Conservation (phyloP, 352 stramenopile genomes). For the Globisporangium emineosum region DNA sequence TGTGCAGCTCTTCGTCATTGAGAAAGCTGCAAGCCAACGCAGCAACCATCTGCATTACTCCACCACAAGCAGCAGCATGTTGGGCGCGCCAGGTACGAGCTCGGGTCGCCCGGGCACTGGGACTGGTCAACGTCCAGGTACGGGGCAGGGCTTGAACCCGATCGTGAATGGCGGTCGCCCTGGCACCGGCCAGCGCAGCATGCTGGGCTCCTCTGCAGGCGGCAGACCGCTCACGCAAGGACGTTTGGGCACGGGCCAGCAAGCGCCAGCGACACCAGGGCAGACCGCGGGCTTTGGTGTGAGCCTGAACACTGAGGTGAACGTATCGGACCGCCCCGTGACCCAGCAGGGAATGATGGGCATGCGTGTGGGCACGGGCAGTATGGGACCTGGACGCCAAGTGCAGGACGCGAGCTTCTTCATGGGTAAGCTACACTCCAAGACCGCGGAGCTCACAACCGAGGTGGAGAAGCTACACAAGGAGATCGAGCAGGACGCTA, state of each 20-base stretch:
- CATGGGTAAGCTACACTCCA: constrained; percentile 87
- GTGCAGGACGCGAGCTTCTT: constrained; percentile 90
- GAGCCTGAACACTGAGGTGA: constrained; percentile 89
- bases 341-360: constrained; percentile 92
- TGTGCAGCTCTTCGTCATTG: neutral
- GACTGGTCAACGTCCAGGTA: constrained; percentile 40
- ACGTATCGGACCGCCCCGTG: constrained; percentile 89
- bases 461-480: constrained; percentile 81
- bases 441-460: constrained; percentile 82
- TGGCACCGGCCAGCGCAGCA: constrained; percentile 48
- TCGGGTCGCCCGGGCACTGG: constrained; percentile 61
- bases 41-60: neutral
- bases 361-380: constrained; percentile 75
- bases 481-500: constrained; percentile 84
- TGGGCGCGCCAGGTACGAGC: constrained; percentile 45
- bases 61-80: constrained; percentile 21
- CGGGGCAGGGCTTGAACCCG: constrained; percentile 56
- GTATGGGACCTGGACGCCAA: constrained; percentile 63
- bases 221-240: constrained; percentile 48
- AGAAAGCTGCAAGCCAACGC: neutral
- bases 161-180: constrained; percentile 43
- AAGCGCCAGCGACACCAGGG: constrained; percentile 55
- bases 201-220: constrained; percentile 44
- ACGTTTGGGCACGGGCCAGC: constrained; percentile 51
- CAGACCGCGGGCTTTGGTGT: constrained; percentile 70